These are phyloP conservation scores for Furculomyces boomerangus DNA, from an alignment of 371 early-diverging fungal genomes.

Conservation along the genomic window DNA sequence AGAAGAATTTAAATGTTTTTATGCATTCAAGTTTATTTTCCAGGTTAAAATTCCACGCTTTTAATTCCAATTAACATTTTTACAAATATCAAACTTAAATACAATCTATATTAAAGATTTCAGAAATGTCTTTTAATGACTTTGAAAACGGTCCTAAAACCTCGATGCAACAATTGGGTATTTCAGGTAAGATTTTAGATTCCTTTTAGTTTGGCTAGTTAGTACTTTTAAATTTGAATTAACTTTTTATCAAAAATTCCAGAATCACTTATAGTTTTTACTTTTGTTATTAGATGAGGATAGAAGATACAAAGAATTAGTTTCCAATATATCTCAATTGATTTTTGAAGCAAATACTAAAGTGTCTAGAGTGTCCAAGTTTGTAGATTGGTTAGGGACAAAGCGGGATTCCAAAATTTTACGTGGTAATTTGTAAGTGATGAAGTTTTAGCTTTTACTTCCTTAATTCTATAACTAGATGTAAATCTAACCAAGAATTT, in stretches of 20 bases:
- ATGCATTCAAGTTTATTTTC: too few relatives aligned
- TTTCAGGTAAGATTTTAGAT: neutral
- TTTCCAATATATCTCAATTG: slow-evolving; percentile 43
- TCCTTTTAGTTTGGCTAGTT: neutral
- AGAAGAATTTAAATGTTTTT: too few relatives aligned
- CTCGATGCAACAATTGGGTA: neutral
- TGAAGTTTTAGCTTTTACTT: neutral
- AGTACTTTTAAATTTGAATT: neutral
- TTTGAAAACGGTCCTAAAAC: neutral
- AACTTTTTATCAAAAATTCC: neutral
- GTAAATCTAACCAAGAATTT: neutral
- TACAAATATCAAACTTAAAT: too few relatives aligned
- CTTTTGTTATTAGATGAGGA: slow-evolving; percentile 19
- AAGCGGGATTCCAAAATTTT: slow-evolving; percentile 55
- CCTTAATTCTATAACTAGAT: neutral
- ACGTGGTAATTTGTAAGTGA: slow-evolving; percentile 15
- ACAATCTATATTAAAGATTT: too few relatives aligned
- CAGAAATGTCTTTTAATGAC: slow-evolving; percentile 4
- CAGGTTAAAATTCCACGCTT: too few relatives aligned
- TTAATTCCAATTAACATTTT: too few relatives aligned
- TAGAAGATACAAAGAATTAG: slow-evolving; percentile 30
- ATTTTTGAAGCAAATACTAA: slow-evolving; percentile 57
- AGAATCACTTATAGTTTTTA: neutral
- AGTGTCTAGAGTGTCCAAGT: slow-evolving; percentile 60
- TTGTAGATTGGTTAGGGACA: slow-evolving; percentile 59